Conservation (phyloP, 371 early-diverging fungal species). For the Nematocida sp. region DNA sequence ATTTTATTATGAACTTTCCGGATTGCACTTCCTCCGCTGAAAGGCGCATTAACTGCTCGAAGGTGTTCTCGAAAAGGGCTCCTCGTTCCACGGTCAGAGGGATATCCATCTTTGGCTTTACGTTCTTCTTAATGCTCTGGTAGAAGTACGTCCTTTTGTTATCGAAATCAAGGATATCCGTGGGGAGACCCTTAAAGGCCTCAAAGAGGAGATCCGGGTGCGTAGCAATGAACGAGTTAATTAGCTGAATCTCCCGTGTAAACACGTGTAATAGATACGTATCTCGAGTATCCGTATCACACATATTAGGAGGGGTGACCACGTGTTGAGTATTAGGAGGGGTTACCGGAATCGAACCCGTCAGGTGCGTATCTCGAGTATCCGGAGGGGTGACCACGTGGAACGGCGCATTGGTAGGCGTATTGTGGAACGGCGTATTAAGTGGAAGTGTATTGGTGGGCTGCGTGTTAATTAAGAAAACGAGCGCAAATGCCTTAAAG, state of each 20-base stretch:
- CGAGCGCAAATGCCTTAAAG: conserved; percentile 36
- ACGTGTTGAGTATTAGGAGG: too few species aligned
- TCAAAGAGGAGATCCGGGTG: conserved; percentile 48
- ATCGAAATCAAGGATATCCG: conserved; percentile 47
- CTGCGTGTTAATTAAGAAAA: too few species aligned
- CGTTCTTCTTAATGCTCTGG: conserved; percentile 25
- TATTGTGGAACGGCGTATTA: too few species aligned
- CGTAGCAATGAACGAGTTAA: conserved; percentile 44
- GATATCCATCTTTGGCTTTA: not conserved
- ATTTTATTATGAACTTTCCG: conserved; percentile 80
- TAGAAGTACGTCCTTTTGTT: conserved; percentile 54
- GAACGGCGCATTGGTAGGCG: too few species aligned
- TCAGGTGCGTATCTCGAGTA: too few species aligned
- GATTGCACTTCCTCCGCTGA: conserved; percentile 41
- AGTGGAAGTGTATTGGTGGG: too few species aligned
- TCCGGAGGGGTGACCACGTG: too few species aligned
- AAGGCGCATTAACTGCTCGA: conserved; percentile 55
- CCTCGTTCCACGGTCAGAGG: conserved; percentile 35
- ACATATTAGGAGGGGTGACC: too few species aligned
- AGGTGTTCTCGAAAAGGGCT: conserved; percentile 52
- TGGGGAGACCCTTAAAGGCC: conserved; percentile 40
- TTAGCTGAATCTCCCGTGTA: conserved; percentile 31
- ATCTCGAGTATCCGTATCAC: too few species aligned
- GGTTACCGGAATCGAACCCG: too few species aligned
- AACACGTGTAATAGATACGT: too few species aligned